A percentile compares a stretch with the other conserved stretches of the same genome.
These are phyloP conservation scores for Cladophialophora bantiana DNA, from an alignment of 2,329 filamentous ascomycete species.

Conservation along the genomic window DNA sequence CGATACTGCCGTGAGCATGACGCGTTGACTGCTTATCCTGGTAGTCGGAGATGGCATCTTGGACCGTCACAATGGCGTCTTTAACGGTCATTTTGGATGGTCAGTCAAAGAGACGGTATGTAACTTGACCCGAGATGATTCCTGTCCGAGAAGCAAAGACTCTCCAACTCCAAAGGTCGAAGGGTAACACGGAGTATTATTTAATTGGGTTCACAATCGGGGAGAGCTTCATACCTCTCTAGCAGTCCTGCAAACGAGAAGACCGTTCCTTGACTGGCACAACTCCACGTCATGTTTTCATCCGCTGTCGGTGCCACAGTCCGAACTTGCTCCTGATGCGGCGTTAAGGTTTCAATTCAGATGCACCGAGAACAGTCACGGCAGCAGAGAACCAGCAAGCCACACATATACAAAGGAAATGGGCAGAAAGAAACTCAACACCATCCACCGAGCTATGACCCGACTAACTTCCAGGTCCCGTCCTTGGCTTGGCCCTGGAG, in stretches of 20 bases:
- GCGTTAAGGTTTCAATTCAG: slow-evolving; percentile 17
- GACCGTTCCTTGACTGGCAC: slow-evolving; percentile 1
- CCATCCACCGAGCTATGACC: slow-evolving; percentile 7
- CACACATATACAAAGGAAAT: slow-evolving; percentile 11
- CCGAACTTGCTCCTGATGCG: slow-evolving; percentile 1
- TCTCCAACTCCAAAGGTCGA: background rate
- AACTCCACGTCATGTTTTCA: slow-evolving; percentile 12
- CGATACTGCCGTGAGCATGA: slow-evolving; percentile 9
- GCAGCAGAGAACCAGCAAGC: slow-evolving; percentile 10
- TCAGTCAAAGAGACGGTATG: background rate
- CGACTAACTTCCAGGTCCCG: background rate
- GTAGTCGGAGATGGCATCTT: slow-evolving; percentile 22
- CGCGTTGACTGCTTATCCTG: slow-evolving; percentile 15
- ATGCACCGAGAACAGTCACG: background rate
- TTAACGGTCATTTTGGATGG: slow-evolving; percentile 21
- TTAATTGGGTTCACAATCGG: background rate
- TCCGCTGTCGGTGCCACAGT: background rate
- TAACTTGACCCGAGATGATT: background rate
- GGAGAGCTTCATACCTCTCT: slow-evolving; percentile 6
- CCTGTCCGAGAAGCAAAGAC: background rate
- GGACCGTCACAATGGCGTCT: slow-evolving; percentile 25
- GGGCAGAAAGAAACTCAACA: background rate
- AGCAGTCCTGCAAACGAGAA: slow-evolving; percentile 3
- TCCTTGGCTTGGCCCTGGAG: background rate
- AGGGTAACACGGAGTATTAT: background rate